Evolutionary conservation across 768 basidiomycete genomes (phyloP), one percentile per base, ranked within the genome.

Genomic region (Podaxis carcinomalis): DNA sequence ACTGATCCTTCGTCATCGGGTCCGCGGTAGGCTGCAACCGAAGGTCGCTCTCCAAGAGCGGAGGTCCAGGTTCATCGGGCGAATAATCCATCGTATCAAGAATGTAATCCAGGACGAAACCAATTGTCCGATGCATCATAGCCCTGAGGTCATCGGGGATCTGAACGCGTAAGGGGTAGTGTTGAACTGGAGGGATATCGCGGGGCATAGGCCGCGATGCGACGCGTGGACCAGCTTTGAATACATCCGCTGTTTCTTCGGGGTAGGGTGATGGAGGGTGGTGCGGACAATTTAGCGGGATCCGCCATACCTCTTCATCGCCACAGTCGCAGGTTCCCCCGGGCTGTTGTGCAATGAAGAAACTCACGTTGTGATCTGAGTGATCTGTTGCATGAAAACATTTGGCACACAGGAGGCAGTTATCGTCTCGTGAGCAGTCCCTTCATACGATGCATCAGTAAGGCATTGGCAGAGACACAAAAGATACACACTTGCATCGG

Each of bases 241-340:
- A 61, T 10, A 61, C 59, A 7, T 61, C 59, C 14, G 59, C 59
- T n/a, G 47, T 25, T 56, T 69, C 79, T 69, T 58, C 73, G 67
- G 32, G 75, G 69, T 69, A 79, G 78, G 0, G 81, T 79, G 4
- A 80, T 79, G 10, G 78, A 11, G 93, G 92, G 68, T 96, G 93
- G 68, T 83, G 84, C 0, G 88, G 86, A 70, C 93, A 95, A 11
- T 78, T 72, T 13, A 91, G 80, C 4, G 83, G 76, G 4, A 70
- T 67, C 35, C 87, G 82, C 94, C 95, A 98, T 1, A 93, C 92
- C 68, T 96, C 90, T 23, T 82, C 78, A 68, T 98, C 95, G n/a
- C 95, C 94, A 67, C 96, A 98, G 73, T 98, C 95, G 69, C 97
- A 99, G 66, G 92, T 95, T 5, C 94, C 92, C 4, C 95, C 91